Evolutionary conservation across 257 asterid genomes (phyloP), one percentile per base, ranked within the genome.

Genomic region (Solanum pennellii): DNA sequence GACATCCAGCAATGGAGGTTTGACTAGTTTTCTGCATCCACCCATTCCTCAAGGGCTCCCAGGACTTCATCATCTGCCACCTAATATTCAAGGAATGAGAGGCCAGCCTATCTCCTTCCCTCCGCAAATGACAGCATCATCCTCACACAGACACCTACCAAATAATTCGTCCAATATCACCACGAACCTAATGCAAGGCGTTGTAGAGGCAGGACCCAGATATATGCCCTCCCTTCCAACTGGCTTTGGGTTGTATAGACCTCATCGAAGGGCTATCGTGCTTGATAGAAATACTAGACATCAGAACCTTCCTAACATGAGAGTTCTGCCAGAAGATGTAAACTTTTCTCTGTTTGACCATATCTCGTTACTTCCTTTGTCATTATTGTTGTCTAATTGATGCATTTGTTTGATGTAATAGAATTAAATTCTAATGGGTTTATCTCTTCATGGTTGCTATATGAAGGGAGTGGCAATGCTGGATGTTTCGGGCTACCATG

Each of bases 261-360:
- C 96, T 86, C 97, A 90, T 69, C 92, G 86, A 56, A 92, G 98
- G 92, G 98, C 93, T 82, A 89, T 90, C 86, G 69, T 91, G 82
- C 75, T 92, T 25, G 96, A 92, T 66, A 69, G 93, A 74, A 92
- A 82, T 88, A 80, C 69, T 18, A 90, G 97, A 89, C 95, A 90
- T 73, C 94, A 92, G 27, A 91, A 49, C 87, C 87, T 92, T 89
- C 95, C 97, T 86, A 93, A 91, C 87, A 87, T 93, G 94, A 93
- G 99, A 94, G 91, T 94, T 92, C 89, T 95, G 86, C 98, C 97
- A n/a, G 98, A 95, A 92, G 97, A 96, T 88, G 99, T 94, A 95
- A 91, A 75, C 16, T 89, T 83, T 75, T 79, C 75, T 39, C 85
- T 77, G 62, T 77, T 77, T 77, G 83, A 27, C 49, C 85, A 45